Evolutionary conservation across 2,329 filamentous ascomycete genomes (phyloP), one percentile per base, ranked within the genome.

Genomic region (Monilinia polystroma): DNA sequence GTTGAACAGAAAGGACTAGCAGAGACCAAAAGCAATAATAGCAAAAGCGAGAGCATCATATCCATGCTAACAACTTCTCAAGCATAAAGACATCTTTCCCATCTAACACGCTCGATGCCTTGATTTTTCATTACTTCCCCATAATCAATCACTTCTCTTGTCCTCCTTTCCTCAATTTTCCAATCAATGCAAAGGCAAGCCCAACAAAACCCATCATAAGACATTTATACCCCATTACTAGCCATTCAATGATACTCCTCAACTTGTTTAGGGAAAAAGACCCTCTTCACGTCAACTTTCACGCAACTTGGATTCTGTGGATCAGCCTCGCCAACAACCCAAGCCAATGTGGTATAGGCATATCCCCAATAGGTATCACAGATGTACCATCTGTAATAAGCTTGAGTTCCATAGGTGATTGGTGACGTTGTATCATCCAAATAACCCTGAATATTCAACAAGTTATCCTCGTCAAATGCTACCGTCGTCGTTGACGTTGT

Each of bases 231-330:
- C 38, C 23, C 10, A 38, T 45, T 29, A 35, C 12, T 45, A 32
- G 20, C 23, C 29, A n/a, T 51, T 59, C 11, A 26, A 41, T 41
- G 10, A 45, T 51, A 60, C 16, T 14, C 3, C 12, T 38, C 12
- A 29, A 4, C 29, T 20, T 23, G 12, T 14, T 14, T 4, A 14
- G 11, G 1, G 3, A 18, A 26, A 26, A 68, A 68, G 16, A 65
- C 47, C 68, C 79, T 77, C 69, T 76, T 75, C 10, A 83, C 80
- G 59, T 77, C 73, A 12, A 82, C 80, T 64, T 77, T 77, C 23
- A 76, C 71, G 73, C 81, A 83, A 52, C 74, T 79, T 12, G 81
- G 80, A 70, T 82, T 82, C 72, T 83, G 75, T 7, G 81, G 80
- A 67, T 74, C 68, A 7, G 52, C 68, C 55, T 70, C 57, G 0